These are phyloP conservation scores for Vitis hybrid DNA, from an alignment of 177 flowering plant species.

Conservation along the genomic window DNA sequence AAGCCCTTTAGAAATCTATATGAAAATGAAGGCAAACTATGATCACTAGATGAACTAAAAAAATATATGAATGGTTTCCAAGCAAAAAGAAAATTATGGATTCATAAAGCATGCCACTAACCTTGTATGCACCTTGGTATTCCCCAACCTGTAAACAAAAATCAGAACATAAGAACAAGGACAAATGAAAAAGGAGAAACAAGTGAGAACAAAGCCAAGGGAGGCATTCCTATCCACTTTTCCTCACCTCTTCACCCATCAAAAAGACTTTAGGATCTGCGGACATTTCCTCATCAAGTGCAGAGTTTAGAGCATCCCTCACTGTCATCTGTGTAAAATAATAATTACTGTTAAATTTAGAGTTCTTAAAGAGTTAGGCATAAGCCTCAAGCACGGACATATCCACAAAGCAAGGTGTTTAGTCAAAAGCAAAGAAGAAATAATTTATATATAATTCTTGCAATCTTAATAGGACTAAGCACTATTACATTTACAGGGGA, in stretches of 20 bases:
- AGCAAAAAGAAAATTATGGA: too few relatives aligned
- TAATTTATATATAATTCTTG: not conserved
- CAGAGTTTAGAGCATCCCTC: conserved; percentile 59
- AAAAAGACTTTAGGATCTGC: conserved; percentile 58
- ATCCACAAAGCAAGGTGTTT: not conserved
- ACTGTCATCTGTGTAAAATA: conserved; percentile 41
- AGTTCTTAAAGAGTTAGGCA: not conserved
- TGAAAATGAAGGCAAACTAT: not conserved
- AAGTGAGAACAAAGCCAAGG: not conserved
- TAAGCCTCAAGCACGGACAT: not conserved
- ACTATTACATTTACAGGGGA: too few relatives aligned
- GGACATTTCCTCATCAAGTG: conserved; percentile 66
- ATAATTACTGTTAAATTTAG: not conserved
- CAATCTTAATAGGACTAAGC: not conserved
- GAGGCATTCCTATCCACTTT: not conserved
- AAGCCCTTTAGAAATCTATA: conserved; percentile 49
- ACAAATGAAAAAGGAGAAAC: not conserved
- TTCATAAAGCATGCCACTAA: conserved; percentile 12
- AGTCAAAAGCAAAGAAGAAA: not conserved
- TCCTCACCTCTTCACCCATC: conserved; percentile 58
- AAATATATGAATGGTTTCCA: not conserved
- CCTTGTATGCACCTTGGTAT: conserved; percentile 69
- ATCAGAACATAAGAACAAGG: not conserved
- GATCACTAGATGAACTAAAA: not conserved
- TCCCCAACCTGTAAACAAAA: conserved; percentile 45